A percentile compares a stretch with the other conserved stretches of the same genome.
These are phyloP conservation scores for Litsea cubeba DNA, from an alignment of 164 flowering plant genomes.

Conservation along the genomic window DNA sequence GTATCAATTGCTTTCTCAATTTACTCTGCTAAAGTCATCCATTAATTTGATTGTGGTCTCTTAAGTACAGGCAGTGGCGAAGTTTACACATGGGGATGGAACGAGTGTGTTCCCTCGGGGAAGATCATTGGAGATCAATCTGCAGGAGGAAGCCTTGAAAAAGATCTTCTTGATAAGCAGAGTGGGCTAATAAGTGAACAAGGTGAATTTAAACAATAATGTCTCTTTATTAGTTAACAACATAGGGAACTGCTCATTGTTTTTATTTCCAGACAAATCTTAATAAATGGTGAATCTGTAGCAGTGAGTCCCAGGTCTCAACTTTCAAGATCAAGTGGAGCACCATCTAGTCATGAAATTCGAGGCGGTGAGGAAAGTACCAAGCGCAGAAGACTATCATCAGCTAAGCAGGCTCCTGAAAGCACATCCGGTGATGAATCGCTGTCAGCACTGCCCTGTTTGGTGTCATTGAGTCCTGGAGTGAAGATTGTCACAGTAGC, in stretches of 20 bases:
- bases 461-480: constrained; percentile 75
- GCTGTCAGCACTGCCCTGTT: constrained; percentile 80
- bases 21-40: not conserved
- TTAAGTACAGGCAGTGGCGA: constrained; percentile 51
- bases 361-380: constrained; percentile 57
- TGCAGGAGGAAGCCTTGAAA: constrained; percentile 31
- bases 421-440: constrained; percentile 69
- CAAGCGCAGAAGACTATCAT: constrained; percentile 69
- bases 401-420: constrained; percentile 64
- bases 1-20: not conserved
- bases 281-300: constrained; percentile 17
- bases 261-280: constrained; percentile 21
- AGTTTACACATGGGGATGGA: constrained; percentile 99
- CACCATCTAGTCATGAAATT: constrained; percentile 35
- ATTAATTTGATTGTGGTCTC: not conserved
- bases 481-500: constrained; percentile 78
- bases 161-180: constrained; percentile 47
- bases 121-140: constrained; percentile 63
- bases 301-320: constrained; percentile 72
- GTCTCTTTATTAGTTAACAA: not conserved
- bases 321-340: constrained; percentile 40
- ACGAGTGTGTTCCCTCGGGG: constrained; percentile 95
- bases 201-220: constrained; percentile 35
- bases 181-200: constrained; percentile 50
- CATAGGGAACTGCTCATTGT: too few species aligned